Evolutionary conservation across 1,139 yeast species (phyloP).

Genomic region (Saccharomycopsis phalli): DNA sequence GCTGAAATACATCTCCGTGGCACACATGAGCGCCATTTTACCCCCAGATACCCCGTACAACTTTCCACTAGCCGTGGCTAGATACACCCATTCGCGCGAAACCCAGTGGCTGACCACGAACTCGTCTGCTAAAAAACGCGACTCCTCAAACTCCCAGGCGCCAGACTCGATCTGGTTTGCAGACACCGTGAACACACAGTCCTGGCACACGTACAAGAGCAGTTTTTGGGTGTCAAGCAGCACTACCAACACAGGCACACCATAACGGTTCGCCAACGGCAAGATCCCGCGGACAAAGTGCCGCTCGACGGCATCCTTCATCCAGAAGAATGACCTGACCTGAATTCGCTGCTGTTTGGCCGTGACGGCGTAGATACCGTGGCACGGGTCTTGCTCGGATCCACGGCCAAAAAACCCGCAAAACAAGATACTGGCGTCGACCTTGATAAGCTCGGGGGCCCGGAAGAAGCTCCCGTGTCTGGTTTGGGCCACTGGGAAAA

Average conservation of each 20-base stretch:
- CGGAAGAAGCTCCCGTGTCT: conserved; percentile 1
- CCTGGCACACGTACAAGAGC: conserved; percentile 5
- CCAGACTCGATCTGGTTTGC: conserved; percentile 12
- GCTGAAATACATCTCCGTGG: conserved; percentile 2
- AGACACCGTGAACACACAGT: background rate
- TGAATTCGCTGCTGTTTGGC: conserved; percentile 1
- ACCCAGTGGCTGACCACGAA: no score
- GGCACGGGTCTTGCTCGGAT: background rate
- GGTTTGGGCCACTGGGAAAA: conserved; percentile 2
- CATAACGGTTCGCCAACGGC: conserved; percentile 5
- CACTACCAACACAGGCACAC: conserved; percentile 6
- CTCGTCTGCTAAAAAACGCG: no score
- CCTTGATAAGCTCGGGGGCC: background rate
- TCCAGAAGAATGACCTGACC: conserved; percentile 6
- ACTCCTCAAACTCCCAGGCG: conserved; percentile 3
- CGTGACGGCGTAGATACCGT: background rate
- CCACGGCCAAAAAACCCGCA: background rate
- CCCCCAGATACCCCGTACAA: conserved; percentile 2
- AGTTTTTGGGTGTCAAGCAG: conserved; percentile 2
- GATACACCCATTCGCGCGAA: no score
- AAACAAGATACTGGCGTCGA: conserved; percentile 3
- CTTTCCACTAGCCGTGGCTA: conserved; percentile 6
- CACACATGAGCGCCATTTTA: no score
- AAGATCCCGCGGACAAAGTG: background rate
- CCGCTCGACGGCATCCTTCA: background rate